Evolutionary conservation across 2,329 filamentous ascomycete genomes (phyloP), one percentile per base, ranked within the genome.

Genomic region (Neurospora sp.): DNA sequence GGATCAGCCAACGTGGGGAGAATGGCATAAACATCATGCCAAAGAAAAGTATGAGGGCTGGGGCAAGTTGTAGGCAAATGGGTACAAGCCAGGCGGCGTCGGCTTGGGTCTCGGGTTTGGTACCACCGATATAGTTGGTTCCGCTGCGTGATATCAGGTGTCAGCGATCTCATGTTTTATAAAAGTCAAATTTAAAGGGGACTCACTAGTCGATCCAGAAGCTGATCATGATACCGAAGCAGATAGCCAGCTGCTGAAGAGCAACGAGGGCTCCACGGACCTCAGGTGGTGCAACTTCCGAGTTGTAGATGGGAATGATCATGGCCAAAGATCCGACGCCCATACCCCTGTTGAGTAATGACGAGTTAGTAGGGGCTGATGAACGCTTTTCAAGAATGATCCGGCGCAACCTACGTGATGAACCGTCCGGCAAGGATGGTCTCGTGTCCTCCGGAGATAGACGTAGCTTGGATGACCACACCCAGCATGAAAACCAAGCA

Each of bases 21-120:
- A 91, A 93, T 0, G 91, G 92, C 90, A 94, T 92, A 80, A 92
- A 92, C 11, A 91, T 76, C 85, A 93, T 93, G 43, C 91, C 91
- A 11, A 85, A 74, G 37, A 89, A 87, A 1, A 95, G 85, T 4
- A 92, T 74, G 1, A 89, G 74, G 0, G 90, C 91, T 0, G 91
- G 91, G 0, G 84, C 82, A 3, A 93, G 83, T 75, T 95, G 92
- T 0, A 94, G 82, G 73, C 87, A 89, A 67, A 92, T 87, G 0
- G 92, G 92, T 0, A 92, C 80, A 0, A 92, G 84, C 92, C 92
- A 96, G 0, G 92, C 89, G 0, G 88, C 87, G 73, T 92, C 85
- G 12, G 83, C 84, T 78, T 94, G 89, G 1, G 73, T 74, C 0
- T 78, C 82, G 75, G 78, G 71, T 0, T 68, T 66, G 3, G 81